These are phyloP conservation scores for Chaetomiaceae sp. DNA, from an alignment of 2,329 filamentous ascomycete genomes.

Conservation along the genomic window DNA sequence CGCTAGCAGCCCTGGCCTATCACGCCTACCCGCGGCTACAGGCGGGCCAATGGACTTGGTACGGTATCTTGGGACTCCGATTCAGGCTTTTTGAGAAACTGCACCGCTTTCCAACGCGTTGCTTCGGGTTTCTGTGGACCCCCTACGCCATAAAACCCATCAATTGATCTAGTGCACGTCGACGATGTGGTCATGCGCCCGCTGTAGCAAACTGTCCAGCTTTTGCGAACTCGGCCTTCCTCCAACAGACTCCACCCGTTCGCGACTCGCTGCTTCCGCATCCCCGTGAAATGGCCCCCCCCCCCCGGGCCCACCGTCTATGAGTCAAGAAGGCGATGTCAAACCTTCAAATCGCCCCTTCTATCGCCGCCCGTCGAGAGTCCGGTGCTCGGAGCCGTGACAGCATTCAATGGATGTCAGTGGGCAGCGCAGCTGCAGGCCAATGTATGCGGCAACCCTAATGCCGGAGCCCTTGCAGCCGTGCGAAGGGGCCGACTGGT, in stretches of 20 bases:
- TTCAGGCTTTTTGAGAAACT: background rate
- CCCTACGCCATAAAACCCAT: slow-evolving; percentile 11
- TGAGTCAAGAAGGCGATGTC: slow-evolving; percentile 17
- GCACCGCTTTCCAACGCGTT: slow-evolving; percentile 22
- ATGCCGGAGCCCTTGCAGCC: slow-evolving; percentile 5
- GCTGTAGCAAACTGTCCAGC: no score
- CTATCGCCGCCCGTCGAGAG: background rate
- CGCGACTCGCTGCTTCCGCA: slow-evolving; percentile 11
- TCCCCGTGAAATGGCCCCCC: background rate
- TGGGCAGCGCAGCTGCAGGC: background rate
- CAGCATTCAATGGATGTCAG: background rate
- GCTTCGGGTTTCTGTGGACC: slow-evolving; percentile 18
- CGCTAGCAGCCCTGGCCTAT: slow-evolving; percentile 6
- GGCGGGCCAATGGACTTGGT: slow-evolving; percentile 24
- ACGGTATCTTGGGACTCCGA: slow-evolving; percentile 15
- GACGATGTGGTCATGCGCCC: slow-evolving; percentile 6
- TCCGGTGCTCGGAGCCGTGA: slow-evolving; percentile 17
- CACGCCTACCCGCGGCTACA: slow-evolving; percentile 29
- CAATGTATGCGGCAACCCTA: background rate
- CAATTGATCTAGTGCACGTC: slow-evolving; percentile 13
- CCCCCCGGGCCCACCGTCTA: slow-evolving; percentile 8
- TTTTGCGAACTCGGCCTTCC: slow-evolving; percentile 3
- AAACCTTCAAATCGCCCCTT: background rate
- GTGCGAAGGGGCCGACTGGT: background rate
- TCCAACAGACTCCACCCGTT: slow-evolving; percentile 7